phyloP scores from a whole-genome alignment of 169 alveolate species.

The Plasmodium ovale region DNA sequence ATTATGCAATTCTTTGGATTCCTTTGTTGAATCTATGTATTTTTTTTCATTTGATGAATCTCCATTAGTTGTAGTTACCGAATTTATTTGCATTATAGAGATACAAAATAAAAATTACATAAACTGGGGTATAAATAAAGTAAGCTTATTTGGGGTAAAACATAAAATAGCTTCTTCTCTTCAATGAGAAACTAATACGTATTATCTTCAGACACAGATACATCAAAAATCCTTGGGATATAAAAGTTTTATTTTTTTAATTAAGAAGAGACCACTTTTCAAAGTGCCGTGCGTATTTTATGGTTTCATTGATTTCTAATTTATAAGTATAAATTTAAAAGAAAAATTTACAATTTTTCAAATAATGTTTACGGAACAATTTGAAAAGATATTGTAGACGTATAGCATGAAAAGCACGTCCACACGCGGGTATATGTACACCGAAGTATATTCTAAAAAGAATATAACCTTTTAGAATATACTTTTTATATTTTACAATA shows the following conservation, averaged over 20 bases:
- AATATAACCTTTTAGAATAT: neutral
- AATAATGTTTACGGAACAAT: too few relatives aligned
- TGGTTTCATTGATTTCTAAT: neutral
- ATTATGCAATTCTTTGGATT: conserved; percentile 19
- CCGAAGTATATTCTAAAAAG: too few relatives aligned
- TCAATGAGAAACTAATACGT: conserved; percentile 16
- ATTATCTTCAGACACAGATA: neutral
- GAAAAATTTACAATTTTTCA: neutral
- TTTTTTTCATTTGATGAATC: conserved; percentile 28
- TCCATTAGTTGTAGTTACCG: neutral
- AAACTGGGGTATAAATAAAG: conserved; percentile 1
- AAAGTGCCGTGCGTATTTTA: neutral
- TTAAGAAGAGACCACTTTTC: neutral
- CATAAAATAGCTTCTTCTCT: conserved; percentile 3
- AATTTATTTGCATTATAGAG: conserved; percentile 23
- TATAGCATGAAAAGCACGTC: too few relatives aligned
- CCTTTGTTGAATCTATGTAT: conserved; percentile 5
- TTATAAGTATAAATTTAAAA: too few relatives aligned
- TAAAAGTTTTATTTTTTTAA: neutral
- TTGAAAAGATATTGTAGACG: too few relatives aligned
- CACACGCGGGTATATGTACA: too few relatives aligned
- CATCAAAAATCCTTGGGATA: neutral
- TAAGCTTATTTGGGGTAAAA: conserved; percentile 9
- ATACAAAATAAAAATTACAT: neutral
- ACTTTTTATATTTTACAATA: neutral